Evolutionary conservation across 257 asterid genomes (phyloP), one percentile per base, ranked within the genome.

Genomic region (Hygrophila difformis): DNA sequence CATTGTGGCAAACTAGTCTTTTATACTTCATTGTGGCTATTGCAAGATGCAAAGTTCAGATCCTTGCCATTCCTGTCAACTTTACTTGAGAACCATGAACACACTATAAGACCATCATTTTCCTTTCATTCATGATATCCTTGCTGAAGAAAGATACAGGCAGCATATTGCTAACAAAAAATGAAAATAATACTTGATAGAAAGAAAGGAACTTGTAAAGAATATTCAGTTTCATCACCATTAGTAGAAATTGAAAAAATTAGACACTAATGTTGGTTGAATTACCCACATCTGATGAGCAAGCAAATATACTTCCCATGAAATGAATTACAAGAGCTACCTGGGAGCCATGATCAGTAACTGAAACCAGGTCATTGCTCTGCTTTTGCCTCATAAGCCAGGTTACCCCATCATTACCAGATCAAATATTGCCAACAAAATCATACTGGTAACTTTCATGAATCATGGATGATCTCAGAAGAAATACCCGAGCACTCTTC

Each of bases 381-480:
- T 65, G 69, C 44, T 73, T 65, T 48, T 79, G 79, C 29, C 59
- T 70, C 85, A 73, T 65, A 21, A 75, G 70, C 63, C 73, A 59
- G 14, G 81, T 75, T 33, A 76, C 65, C 29, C 91, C 79, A 41
- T 67, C 66, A 52, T 70, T 73, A 44, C 85, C 81, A 19, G 77
- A 52, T 50, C 79, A 82, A 39, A 79, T 73, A 63, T 70, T 74
- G 55, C 42, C 67, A 18, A 72, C 61, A 14, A 65, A 50, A 38
- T 69, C 73, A 49, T 70, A 79, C 44, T 63, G 60, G 47, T 64
- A 75, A 47, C 73, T 64, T 44, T 61, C 75, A 69, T 75, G 81
- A 69, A 64, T 55, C 61, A 75, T 75, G 44, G 74, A 66, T 63
- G 70, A 48, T n/a, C n/a, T n/a, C n/a, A n/a, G n/a, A n/a, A n/a